A percentile compares a stretch with the other conserved stretches of the same genome.
Conservation (phyloP, 306 rosid genomes). For the Quercus mongolica region DNA sequence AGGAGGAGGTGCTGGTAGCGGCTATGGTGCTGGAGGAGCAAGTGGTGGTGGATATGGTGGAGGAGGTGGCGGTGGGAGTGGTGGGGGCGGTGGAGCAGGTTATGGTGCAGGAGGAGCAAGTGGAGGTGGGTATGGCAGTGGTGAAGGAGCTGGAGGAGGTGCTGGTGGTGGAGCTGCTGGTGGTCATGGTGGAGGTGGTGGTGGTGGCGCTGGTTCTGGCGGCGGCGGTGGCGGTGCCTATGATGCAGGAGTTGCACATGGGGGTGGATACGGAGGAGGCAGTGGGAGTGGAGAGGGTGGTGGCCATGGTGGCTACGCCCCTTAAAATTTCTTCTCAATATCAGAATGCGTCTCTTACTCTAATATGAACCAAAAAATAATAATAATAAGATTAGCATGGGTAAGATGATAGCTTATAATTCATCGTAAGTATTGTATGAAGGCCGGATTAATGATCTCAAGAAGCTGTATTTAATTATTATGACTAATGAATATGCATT, state of each 20-base stretch:
- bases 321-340: conserved; percentile 12
- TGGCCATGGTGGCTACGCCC: conserved; percentile 46
- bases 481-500: not conserved
- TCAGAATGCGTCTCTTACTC: not conserved
- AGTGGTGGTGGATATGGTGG: conserved; percentile 39
- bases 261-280: conserved; percentile 30
- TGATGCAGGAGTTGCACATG: conserved; percentile 17
- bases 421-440: not conserved
- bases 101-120: conserved; percentile 33
- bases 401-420: conserved; percentile 13
- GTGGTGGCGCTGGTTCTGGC: conserved; percentile 29
- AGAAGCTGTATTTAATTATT: not conserved
- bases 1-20: conserved; percentile 17
- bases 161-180: conserved; percentile 8
- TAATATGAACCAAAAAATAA: not conserved
- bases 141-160: conserved; percentile 34
- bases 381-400: conserved; percentile 20
- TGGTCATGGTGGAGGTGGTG: conserved; percentile 22
- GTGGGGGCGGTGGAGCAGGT: conserved; percentile 26
- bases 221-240: conserved; percentile 20
- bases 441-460: not conserved
- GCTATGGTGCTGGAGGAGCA: conserved; percentile 30
- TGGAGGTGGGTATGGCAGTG: conserved; percentile 48
- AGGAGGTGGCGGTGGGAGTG: conserved; percentile 26
- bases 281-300: conserved; percentile 35